Evolutionary conservation across 2,329 filamentous ascomycete species (phyloP).

Genomic region (Botryotinia calthae): DNA sequence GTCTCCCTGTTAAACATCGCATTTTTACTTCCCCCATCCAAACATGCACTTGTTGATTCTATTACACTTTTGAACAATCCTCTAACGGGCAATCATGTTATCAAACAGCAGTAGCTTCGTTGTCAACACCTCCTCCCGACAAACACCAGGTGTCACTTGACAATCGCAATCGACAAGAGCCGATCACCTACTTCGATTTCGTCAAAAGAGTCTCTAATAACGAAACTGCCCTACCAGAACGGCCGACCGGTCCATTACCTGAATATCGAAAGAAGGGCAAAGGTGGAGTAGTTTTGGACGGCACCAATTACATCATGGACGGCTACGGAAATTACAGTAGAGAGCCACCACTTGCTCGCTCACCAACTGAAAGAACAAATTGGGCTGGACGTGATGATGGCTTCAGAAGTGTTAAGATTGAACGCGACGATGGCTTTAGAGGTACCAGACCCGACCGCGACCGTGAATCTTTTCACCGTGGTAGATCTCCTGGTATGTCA

Average conservation of each 20-base stretch:
- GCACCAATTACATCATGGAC: slow-evolving; percentile 30
- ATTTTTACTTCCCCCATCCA: slow-evolving; percentile 22
- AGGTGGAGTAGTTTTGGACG: slow-evolving; percentile 18
- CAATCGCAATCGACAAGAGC: slow-evolving; percentile 32
- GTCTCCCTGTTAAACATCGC: slow-evolving; percentile 17
- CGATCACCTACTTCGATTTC: slow-evolving; percentile 21
- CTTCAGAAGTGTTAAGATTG: slow-evolving; percentile 23
- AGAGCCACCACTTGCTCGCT: slow-evolving; percentile 37
- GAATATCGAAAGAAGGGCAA: slow-evolving; percentile 15
- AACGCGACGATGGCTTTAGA: slow-evolving; percentile 31
- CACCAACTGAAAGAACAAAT: slow-evolving; percentile 38
- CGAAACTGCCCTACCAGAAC: slow-evolving; percentile 23
- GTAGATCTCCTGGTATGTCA: slow-evolving; percentile 67
- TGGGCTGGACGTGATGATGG: slow-evolving; percentile 38
- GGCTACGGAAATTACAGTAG: slow-evolving; percentile 35
- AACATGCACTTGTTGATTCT: slow-evolving; percentile 25
- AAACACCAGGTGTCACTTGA: slow-evolving; percentile 38
- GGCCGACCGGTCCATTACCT: slow-evolving; percentile 3
- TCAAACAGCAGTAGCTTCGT: slow-evolving; percentile 39
- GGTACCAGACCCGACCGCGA: slow-evolving; percentile 43
- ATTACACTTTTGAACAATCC: slow-evolving; percentile 35
- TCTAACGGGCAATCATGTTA: slow-evolving; percentile 42
- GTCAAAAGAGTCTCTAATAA: slow-evolving; percentile 26
- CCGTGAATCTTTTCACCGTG: slow-evolving; percentile 61
- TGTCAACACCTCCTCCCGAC: slow-evolving; percentile 28